Evolutionary conservation across 2,329 filamentous ascomycete species (phyloP), one percentile per base, ranked within the genome.

Genomic region (Fusarium globosum): DNA sequence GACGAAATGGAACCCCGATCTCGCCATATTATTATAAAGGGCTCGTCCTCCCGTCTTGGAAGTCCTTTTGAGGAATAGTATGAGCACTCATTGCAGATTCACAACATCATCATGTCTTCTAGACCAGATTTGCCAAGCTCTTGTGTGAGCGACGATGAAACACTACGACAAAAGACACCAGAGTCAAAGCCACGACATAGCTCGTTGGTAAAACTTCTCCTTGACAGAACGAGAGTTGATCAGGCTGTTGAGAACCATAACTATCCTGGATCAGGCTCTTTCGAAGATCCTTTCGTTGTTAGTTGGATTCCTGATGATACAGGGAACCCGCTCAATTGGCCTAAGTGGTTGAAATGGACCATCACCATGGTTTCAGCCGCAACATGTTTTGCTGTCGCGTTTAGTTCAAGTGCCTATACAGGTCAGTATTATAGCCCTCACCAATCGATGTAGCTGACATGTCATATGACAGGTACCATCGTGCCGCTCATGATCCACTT

Each of bases 361-460:
- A 88, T 92, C 71, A 92, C 91, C 4, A 78, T 88, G 62, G 80
- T 91, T 53, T 89, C 91, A 53, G 91, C 92, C 14, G 75, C 91
- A 18, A 89, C 92, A 15, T 92, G 91, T 3, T 86, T 95, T 48
- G 91, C 87, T 38, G 91, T 94, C 30, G 86, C 93, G 4, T 92
- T 95, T 74, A 89, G 90, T 59, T 93, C 91, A 7, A 91, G 90
- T 8, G 92, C 91, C 33, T 93, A 90, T 79, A 88, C 88, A 13
- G 89, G 89, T 38, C 88, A 87, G 58, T 33, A 6, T 7, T 4
- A 15, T 13, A 9, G 7, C 7, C 10, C 9, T 12, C 20, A 1
- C 3, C 5, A 5, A 7, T 21, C 3, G 13, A 30, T 9, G 13
- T 14, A 30, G 8, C 68, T 74, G 8, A 74, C 49, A 13, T 1